Conservation (phyloP, 805 yeast genomes). For the Cyberlindnera meyerae region DNA sequence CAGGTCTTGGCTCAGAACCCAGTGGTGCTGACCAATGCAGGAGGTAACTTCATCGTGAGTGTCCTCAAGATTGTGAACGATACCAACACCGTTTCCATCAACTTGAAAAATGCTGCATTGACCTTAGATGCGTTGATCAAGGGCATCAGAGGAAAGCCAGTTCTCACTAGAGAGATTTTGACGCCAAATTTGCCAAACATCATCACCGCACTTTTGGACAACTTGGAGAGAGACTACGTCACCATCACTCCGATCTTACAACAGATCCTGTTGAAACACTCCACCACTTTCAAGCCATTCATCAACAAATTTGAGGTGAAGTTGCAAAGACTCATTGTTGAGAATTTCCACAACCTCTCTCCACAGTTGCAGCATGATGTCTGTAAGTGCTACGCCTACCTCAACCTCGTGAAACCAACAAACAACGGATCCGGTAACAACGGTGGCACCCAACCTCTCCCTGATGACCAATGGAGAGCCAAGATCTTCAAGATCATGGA, state of each 20-base stretch:
- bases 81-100: conserved; percentile 25
- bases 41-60: conserved; percentile 32
- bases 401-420: conserved; percentile 46
- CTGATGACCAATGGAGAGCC: conserved; percentile 42
- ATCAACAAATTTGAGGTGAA: conserved; percentile 55
- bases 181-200: conserved; percentile 73
- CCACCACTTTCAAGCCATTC: conserved; percentile 80
- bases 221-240: conserved; percentile 32
- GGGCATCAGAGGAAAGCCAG: conserved; percentile 71
- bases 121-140: conserved; percentile 29
- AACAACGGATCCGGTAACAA: conserved; percentile 17
- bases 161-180: conserved; percentile 74
- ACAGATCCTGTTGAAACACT: conserved; percentile 47
- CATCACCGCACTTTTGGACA: conserved; percentile 47
- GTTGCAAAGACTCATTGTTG: conserved; percentile 32
- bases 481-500: conserved; percentile 44
- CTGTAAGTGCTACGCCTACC: conserved; percentile 47
- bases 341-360: conserved; percentile 36
- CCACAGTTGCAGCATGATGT: conserved; percentile 35
- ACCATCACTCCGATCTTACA: conserved; percentile 36
- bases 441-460: conserved; percentile 29
- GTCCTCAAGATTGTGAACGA: conserved; percentile 33
- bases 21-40: conserved; percentile 31
- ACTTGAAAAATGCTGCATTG: conserved; percentile 29
- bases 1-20: conserved; percentile 24